Conservation (phyloP, 176 grass and related monocot species). For the Carex scoparia region DNA sequence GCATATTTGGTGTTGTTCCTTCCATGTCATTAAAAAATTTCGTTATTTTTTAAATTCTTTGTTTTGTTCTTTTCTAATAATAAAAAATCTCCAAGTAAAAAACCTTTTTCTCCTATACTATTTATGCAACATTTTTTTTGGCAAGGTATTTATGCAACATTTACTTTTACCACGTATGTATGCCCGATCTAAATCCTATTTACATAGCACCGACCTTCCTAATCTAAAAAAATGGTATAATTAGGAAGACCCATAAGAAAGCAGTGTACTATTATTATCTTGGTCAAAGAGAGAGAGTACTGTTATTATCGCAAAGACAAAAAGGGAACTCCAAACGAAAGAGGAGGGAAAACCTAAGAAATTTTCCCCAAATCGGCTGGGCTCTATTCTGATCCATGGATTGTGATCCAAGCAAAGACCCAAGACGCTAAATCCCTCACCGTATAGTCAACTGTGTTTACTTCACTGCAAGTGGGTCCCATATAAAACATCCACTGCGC, state of each 20-base stretch:
- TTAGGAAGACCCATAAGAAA: not conserved
- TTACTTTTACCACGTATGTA: too few relatives aligned
- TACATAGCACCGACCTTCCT: too few relatives aligned
- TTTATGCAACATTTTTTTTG: too few relatives aligned
- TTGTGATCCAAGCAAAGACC: conserved; percentile 19
- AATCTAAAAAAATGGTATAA: not conserved
- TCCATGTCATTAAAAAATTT: too few relatives aligned
- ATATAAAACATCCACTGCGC: not conserved
- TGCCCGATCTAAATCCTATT: too few relatives aligned
- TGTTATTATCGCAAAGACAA: not conserved
- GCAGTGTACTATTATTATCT: not conserved
- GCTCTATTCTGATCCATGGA: conserved; percentile 2
- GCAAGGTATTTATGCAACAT: too few relatives aligned
- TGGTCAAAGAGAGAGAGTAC: not conserved
- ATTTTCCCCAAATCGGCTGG: conserved; percentile 16
- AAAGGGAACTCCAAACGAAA: not conserved
- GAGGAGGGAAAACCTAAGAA: conserved; percentile 12
- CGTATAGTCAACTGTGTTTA: not conserved
- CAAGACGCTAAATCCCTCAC: not conserved
- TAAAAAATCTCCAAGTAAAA: too few relatives aligned
- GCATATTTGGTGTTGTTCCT: too few relatives aligned
- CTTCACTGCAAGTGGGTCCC: not conserved
- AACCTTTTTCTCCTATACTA: too few relatives aligned
- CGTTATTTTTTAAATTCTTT: too few relatives aligned
- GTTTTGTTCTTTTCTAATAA: too few relatives aligned